Percentiles rank a stretch among this genome's conserved stretches.
phyloP scores from a whole-genome alignment of 352 stramenopile species.

The Halophytophthora batemanensis region DNA sequence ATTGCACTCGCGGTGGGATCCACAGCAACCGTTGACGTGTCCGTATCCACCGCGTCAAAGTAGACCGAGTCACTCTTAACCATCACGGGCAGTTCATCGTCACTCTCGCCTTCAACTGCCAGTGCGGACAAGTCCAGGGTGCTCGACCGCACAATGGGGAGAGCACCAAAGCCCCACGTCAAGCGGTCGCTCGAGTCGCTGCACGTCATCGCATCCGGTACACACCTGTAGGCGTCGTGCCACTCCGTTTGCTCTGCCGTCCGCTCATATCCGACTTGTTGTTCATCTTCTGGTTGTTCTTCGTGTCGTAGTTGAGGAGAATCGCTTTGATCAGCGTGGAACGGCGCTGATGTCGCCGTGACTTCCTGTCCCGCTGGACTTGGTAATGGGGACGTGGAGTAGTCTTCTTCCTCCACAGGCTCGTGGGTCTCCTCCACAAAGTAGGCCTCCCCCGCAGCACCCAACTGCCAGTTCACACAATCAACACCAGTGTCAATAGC shows the following conservation, averaged over 20 bases:
- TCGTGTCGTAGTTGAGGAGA: background rate
- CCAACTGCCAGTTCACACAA: constrained; percentile 32
- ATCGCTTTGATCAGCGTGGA: constrained; percentile 3
- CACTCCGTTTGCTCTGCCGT: background rate
- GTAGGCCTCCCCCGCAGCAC: constrained; percentile 63
- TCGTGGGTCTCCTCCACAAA: constrained; percentile 68
- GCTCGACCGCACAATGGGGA: constrained; percentile 34
- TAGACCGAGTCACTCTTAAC: constrained; percentile 73
- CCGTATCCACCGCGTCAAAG: constrained; percentile 71
- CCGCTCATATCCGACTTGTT: constrained; percentile 4
- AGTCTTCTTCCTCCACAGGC: constrained; percentile 58
- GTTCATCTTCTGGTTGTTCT: constrained; percentile 25
- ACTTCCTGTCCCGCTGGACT: constrained; percentile 32
- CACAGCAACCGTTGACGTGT: constrained; percentile 1
- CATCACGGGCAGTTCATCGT: constrained; percentile 40
- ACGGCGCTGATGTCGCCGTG: constrained; percentile 6
- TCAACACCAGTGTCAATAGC: background rate
- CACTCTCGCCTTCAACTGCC: constrained; percentile 10
- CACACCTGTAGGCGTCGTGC: constrained; percentile 12
- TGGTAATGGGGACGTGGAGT: constrained; percentile 55
- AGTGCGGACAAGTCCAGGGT: constrained; percentile 13
- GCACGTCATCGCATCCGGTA: constrained; percentile 1
- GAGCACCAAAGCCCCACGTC: constrained; percentile 49
- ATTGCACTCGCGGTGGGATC: background rate
- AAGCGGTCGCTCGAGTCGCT: constrained; percentile 33